phyloP scores from a whole-genome alignment of 2,329 filamentous ascomycete species.

The Tolypocladium endophyticum region DNA sequence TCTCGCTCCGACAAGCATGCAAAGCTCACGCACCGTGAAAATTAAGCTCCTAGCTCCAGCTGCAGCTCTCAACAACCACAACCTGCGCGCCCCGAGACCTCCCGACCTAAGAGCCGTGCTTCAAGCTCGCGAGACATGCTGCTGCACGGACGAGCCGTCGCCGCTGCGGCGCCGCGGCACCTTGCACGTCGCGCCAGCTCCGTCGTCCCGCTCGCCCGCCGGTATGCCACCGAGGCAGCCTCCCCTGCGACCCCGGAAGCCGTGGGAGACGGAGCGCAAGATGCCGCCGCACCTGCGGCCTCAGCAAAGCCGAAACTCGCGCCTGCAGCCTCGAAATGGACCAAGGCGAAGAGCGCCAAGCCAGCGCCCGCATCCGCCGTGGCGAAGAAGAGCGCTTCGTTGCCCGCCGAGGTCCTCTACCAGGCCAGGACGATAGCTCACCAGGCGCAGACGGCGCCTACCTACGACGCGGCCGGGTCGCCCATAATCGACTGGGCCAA shows the following conservation, averaged over 20 bases:
- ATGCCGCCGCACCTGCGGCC: background rate
- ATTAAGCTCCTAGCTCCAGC: background rate
- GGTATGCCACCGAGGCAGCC: constrained; percentile 13
- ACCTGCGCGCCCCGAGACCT: background rate
- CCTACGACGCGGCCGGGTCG: constrained; percentile 1
- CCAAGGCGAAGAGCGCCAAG: background rate
- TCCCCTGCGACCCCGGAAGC: constrained; percentile 1
- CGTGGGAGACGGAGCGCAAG: background rate
- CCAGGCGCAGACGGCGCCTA: constrained; percentile 2
- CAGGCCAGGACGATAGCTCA: constrained; percentile 9
- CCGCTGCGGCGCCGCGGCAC: constrained; percentile 10
- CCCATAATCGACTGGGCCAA: constrained; percentile 61
- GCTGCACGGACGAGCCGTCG: constrained; percentile 12
- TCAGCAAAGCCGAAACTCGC: background rate
- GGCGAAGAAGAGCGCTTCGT: background rate
- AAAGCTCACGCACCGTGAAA: background rate
- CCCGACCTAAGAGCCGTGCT: background rate
- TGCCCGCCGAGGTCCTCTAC: constrained; percentile 3
- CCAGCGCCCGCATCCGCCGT: background rate
- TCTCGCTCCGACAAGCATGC: background rate
- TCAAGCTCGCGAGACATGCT: constrained; percentile 12
- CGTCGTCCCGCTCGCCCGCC: constrained; percentile 8
- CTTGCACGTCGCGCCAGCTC: constrained; percentile 6
- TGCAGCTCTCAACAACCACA: background rate
- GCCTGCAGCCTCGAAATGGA: background rate